Conservation (phyloP, 73 alveolate species). For the Stentor coeruleus region DNA sequence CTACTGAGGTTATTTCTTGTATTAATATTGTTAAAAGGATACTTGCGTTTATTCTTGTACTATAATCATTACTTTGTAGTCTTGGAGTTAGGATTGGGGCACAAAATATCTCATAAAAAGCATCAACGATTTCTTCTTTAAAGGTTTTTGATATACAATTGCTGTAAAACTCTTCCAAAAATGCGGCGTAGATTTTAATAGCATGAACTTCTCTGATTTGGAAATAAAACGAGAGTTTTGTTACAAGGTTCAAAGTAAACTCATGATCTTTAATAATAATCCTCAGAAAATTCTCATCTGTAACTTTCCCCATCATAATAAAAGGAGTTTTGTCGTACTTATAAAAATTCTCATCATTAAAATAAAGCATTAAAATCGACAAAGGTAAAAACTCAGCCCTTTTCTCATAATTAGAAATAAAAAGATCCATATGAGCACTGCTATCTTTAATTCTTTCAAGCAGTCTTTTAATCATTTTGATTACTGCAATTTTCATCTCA, state of each 20-base stretch:
- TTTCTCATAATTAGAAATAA: not conserved
- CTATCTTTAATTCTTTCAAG: not conserved
- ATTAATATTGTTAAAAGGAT: not conserved
- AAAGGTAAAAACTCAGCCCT: not conserved
- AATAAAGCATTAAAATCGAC: not conserved
- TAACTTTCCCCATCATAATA: not conserved
- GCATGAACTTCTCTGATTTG: not conserved
- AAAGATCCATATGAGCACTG: not conserved
- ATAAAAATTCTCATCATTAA: not conserved
- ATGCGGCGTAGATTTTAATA: not conserved
- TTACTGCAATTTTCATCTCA: not conserved
- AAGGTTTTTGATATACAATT: not conserved
- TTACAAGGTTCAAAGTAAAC: not conserved
- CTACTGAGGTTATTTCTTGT: not conserved
- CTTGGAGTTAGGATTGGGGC: conserved; percentile 12
- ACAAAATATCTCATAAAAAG: conserved; percentile 10
- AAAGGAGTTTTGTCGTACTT: not conserved
- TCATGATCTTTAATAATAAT: not conserved
- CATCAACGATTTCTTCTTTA: not conserved
- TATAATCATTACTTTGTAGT: not conserved
- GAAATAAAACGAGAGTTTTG: conserved; percentile 11
- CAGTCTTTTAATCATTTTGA: not conserved
- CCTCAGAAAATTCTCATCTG: not conserved
- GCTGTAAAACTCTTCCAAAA: not conserved
- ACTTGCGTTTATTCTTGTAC: not conserved